Conservation (phyloP, 306 rosid species). For the Malus fusca region DNA sequence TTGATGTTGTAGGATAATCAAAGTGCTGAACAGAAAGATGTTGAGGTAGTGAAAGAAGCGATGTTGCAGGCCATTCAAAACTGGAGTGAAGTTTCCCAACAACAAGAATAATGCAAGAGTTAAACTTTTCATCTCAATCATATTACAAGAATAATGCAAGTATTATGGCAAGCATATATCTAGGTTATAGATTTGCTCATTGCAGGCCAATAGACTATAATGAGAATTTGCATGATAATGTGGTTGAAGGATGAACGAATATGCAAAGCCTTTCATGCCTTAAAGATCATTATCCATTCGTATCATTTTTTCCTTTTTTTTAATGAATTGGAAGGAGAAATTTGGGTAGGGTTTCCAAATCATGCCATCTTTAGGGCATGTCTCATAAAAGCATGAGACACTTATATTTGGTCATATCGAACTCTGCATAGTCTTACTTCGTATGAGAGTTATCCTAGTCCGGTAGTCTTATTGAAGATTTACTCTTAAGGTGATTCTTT, state of each 20-base stretch:
- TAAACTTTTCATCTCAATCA: neutral
- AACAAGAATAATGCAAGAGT: slow-evolving; percentile 1
- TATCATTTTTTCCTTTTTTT: no score
- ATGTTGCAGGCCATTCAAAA: slow-evolving; percentile 51
- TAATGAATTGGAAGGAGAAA: neutral
- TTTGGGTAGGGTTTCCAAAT: no score
- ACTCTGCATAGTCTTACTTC: no score
- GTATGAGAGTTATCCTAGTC: neutral
- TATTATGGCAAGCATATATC: neutral
- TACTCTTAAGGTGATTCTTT: neutral
- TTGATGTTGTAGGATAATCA: slow-evolving; percentile 25
- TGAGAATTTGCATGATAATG: no score
- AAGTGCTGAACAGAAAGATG: slow-evolving; percentile 28
- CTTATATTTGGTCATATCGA: no score
- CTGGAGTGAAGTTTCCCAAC: slow-evolving; percentile 36
- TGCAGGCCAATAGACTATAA: no score
- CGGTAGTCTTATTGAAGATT: neutral
- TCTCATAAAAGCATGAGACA: no score
- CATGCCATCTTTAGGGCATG: no score
- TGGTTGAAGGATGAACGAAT: neutral
- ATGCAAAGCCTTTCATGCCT: neutral
- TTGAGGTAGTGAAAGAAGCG: slow-evolving; percentile 28
- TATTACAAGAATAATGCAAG: neutral
- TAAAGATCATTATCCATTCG: no score
- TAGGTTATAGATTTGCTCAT: neutral